Conservation (phyloP, 495 filamentous ascomycete species). For the Oidiodendron maius region DNA sequence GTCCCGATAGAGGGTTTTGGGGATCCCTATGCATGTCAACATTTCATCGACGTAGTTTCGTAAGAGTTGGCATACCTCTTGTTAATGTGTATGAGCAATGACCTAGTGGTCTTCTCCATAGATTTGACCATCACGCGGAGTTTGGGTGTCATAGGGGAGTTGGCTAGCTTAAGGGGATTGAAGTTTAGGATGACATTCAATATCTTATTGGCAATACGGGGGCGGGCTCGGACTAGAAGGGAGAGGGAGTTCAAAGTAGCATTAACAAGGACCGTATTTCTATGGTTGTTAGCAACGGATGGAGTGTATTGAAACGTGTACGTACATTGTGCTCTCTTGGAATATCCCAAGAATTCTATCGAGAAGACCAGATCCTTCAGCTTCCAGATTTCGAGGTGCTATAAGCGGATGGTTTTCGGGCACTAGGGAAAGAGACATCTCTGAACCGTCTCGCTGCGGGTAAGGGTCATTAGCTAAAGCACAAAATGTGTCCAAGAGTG, state of each 20-base stretch:
- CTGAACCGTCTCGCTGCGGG: constrained; percentile 68
- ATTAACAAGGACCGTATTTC: constrained; percentile 85
- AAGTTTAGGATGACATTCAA: constrained; percentile 81
- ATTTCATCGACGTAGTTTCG: neutral
- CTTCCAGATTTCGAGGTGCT: constrained; percentile 73
- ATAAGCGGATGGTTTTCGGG: constrained; percentile 76
- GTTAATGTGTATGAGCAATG: constrained; percentile 71
- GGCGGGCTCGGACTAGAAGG: constrained; percentile 71
- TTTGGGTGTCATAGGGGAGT: constrained; percentile 69
- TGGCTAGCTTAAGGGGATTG: constrained; percentile 77
- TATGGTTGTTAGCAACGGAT: constrained; percentile 27
- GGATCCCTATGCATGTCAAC: constrained; percentile 50
- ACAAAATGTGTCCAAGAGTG: constrained; percentile 6
- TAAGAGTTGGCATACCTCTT: constrained; percentile 51
- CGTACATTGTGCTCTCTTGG: constrained; percentile 77
- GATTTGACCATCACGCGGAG: constrained; percentile 78
- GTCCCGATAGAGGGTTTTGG: constrained; percentile 55
- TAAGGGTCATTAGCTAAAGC: constrained; percentile 3
- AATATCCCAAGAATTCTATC: constrained; percentile 84
- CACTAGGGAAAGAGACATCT: constrained; percentile 80
- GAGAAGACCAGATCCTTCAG: constrained; percentile 81
- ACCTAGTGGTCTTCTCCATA: constrained; percentile 86
- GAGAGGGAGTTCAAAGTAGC: constrained; percentile 86
- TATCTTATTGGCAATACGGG: constrained; percentile 77
- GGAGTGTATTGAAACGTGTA: constrained; percentile 2